Evolutionary conservation across 257 asterid species (phyloP), one percentile per base, ranked within the genome.

Genomic region (Primulina huaijiensis): DNA sequence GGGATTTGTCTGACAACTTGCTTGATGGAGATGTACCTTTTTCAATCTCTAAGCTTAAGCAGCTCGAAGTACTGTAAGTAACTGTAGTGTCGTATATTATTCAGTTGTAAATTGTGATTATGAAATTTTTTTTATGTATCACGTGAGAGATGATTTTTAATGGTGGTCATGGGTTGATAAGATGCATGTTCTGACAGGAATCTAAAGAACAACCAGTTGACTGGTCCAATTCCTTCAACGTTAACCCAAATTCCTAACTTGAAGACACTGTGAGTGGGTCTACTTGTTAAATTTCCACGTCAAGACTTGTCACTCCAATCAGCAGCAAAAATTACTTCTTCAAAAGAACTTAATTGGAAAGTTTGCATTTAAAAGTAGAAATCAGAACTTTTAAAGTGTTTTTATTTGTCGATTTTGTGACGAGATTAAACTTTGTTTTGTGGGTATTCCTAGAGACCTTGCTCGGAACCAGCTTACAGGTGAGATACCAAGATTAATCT

Each of bases 181-280:
- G 12, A 2, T 52, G 27, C 8, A 27, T 58, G 4, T 29, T 27
- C 46, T 58, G 4, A 40, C 80, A 94, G 99, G 84, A 89, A 74
- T 79, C 59, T 94, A 85, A 94, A 84, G 85, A 86, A 81, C 88
- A 94, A 94, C 74, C 95, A 89, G 75, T 79, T 94, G 68, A 83
- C 87, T 4, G 99, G 99, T 70, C 97, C 99, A 19, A 88, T 94
- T 21, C 99, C 99, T 38, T 91, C 99, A 29, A 91, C 99, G 0
- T 73, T 94, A 40, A 91, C 99, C 3, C 97, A 94, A 81, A 89
- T 91, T 74, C 99, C 99, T 16, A 94, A 86, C 75, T 85, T 94
- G 43, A 94, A 89, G 82, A 86, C 96, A 46, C 86, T 94, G 99
- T 94, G 79, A 86, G 97, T 75, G 40, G 2, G 25, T 23, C 35